These are phyloP conservation scores for Aspergillus biplanus DNA, from an alignment of 495 filamentous ascomycete genomes.

Conservation along the genomic window DNA sequence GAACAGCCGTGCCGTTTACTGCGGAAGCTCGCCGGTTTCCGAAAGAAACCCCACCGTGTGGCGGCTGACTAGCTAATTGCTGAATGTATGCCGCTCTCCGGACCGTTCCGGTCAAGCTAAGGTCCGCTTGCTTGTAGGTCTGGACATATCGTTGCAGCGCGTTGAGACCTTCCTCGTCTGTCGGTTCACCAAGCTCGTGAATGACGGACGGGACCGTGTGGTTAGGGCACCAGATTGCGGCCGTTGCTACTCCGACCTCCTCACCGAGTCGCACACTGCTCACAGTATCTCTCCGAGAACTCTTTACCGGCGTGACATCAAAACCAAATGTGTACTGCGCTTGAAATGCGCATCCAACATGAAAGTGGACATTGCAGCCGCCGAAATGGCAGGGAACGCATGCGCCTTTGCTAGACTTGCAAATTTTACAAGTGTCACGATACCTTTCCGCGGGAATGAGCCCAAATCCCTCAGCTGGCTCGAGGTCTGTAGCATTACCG, in stretches of 20 bases:
- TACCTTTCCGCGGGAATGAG: constrained; percentile 70
- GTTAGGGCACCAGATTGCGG: constrained; percentile 88
- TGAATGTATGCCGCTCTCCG: constrained; percentile 78
- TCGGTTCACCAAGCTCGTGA: constrained; percentile 76
- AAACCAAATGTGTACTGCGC: constrained; percentile 84
- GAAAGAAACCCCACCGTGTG: constrained; percentile 28
- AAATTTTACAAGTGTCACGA: constrained; percentile 81
- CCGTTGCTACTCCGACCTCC: constrained; percentile 75
- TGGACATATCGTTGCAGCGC: constrained; percentile 84
- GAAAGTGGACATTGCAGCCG: constrained; percentile 78
- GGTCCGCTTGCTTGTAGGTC: constrained; percentile 93
- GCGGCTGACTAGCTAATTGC: constrained; percentile 45
- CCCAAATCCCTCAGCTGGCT: constrained; percentile 85
- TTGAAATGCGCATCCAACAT: constrained; percentile 87
- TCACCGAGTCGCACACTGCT: constrained; percentile 74
- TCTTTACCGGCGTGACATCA: constrained; percentile 88
- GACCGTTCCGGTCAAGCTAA: constrained; percentile 84
- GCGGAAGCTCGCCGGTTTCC: constrained; percentile 46
- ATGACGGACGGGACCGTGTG: constrained; percentile 71
- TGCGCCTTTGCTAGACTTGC: constrained; percentile 68
- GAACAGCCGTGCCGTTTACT: constrained; percentile 31
- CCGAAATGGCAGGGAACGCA: constrained; percentile 73
- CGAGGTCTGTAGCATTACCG: constrained; percentile 76
- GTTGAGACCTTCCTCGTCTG: constrained; percentile 60
- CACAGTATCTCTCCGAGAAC: constrained; percentile 75